phyloP scores from a whole-genome alignment of 2,329 filamentous ascomycete species.

The Fusarium hostae region DNA sequence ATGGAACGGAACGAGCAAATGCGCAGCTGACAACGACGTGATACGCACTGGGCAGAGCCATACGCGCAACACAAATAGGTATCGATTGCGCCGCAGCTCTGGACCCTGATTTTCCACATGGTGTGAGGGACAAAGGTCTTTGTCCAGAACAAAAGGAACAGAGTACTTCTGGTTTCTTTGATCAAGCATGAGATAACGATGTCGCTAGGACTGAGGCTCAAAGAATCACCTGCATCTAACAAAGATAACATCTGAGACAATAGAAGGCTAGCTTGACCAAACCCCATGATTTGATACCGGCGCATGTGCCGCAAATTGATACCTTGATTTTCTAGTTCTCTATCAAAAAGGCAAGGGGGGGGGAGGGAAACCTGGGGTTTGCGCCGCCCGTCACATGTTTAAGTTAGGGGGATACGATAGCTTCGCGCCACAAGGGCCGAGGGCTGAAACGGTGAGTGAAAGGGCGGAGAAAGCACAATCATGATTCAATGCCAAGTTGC shows the following conservation, averaged over 20 bases:
- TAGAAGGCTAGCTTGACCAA: slow-evolving; percentile 14
- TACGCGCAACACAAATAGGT: neutral
- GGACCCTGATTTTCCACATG: slow-evolving; percentile 26
- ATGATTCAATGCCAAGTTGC: slow-evolving; percentile 2
- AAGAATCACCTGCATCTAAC: slow-evolving; percentile 28
- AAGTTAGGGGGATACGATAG: neutral
- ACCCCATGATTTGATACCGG: slow-evolving; percentile 35
- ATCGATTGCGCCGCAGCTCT: slow-evolving; percentile 11
- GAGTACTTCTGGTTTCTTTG: neutral
- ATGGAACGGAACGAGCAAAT: slow-evolving; percentile 2
- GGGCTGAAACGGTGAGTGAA: slow-evolving; percentile 13
- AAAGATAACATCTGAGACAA: slow-evolving; percentile 29
- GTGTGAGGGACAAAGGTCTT: neutral
- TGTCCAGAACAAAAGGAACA: neutral
- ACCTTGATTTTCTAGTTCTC: neutral
- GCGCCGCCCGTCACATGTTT: neutral
- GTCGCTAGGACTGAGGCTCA: slow-evolving; percentile 11
- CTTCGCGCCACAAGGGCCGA: slow-evolving; percentile 22
- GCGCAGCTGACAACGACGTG: slow-evolving; percentile 24
- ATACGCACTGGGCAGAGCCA: slow-evolving; percentile 12
- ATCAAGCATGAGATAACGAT: neutral
- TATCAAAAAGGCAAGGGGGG: neutral
- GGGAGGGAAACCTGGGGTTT: slow-evolving; percentile 3
- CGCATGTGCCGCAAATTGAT: slow-evolving; percentile 28
- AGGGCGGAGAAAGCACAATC: neutral